Evolutionary conservation across 106 monocot species (phyloP).

Genomic region (Hemerocallis citrina): DNA sequence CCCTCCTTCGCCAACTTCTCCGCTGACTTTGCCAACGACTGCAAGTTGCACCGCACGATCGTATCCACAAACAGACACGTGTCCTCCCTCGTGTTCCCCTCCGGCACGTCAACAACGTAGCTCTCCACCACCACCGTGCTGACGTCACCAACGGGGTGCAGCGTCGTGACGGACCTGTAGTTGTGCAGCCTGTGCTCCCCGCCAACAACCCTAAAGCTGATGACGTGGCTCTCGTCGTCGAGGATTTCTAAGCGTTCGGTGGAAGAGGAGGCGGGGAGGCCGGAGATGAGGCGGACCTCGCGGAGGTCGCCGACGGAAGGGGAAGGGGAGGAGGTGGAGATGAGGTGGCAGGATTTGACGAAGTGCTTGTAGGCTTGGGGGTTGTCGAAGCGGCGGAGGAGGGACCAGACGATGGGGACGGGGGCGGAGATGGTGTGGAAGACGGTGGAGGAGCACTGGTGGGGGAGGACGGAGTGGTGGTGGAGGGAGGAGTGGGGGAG

Average conservation of each 20-base stretch:
- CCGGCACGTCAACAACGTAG: slow-evolving; percentile 61
- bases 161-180: slow-evolving; percentile 57
- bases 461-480: slow-evolving; percentile 21
- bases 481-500: slow-evolving; percentile 37
- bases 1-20: slow-evolving; percentile 18
- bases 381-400: slow-evolving; percentile 56
- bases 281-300: slow-evolving; percentile 47
- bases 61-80: slow-evolving; percentile 55
- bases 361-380: slow-evolving; percentile 65
- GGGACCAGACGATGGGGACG: slow-evolving; percentile 48
- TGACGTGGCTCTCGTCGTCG: slow-evolving; percentile 54
- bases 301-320: slow-evolving; percentile 48
- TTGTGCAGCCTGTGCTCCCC: slow-evolving; percentile 57
- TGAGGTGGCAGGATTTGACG: slow-evolving; percentile 55
- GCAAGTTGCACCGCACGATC: slow-evolving; percentile 57
- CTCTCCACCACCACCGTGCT: slow-evolving; percentile 47
- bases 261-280: slow-evolving; percentile 52
- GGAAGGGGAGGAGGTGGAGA: slow-evolving; percentile 12
- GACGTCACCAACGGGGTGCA: slow-evolving; percentile 20
- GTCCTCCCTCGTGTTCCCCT: slow-evolving; percentile 50
- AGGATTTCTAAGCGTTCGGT: slow-evolving; percentile 58
- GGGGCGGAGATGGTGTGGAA: slow-evolving; percentile 37
- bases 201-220: slow-evolving; percentile 60
- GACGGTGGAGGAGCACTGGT: slow-evolving; percentile 48
- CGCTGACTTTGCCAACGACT: slow-evolving; percentile 34